Conservation (phyloP, 352 stramenopile species). For the Phytopythium helicoides region DNA sequence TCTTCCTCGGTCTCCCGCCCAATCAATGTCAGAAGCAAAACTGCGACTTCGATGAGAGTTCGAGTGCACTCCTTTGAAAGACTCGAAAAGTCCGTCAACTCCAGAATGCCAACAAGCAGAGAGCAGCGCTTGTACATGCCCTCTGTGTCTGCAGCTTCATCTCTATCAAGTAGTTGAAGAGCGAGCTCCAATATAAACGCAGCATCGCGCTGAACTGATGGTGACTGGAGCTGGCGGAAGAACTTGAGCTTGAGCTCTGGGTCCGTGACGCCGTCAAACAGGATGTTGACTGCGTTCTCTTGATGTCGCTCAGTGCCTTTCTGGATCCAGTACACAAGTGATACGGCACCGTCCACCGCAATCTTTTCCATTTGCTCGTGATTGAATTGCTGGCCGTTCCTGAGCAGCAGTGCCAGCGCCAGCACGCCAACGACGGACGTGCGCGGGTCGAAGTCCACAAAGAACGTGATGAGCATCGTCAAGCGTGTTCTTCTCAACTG, state of each 20-base stretch:
- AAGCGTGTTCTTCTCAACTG: conserved; percentile 50
- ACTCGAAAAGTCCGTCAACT: conserved; percentile 33
- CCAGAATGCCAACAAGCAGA: conserved; percentile 52
- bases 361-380: conserved; percentile 69
- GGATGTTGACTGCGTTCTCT: conserved; percentile 73
- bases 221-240: conserved; percentile 54
- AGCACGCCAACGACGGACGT: conserved; percentile 76
- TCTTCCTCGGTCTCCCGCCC: conserved; percentile 20
- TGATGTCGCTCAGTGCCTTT: conserved; percentile 81
- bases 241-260: conserved; percentile 41
- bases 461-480: conserved; percentile 67
- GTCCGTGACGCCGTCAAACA: conserved; percentile 63
- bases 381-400: conserved; percentile 52
- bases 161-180: conserved; percentile 69
- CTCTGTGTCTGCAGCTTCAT: conserved; percentile 44
- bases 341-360: conserved; percentile 62
- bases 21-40: conserved; percentile 39
- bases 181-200: conserved; percentile 64
- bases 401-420: conserved; percentile 61
- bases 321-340: conserved; percentile 81
- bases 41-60: conserved; percentile 56
- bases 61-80: conserved; percentile 54
- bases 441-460: conserved; percentile 64
- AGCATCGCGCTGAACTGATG: conserved; percentile 47
- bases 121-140: conserved; percentile 69